Conservation (phyloP, 2,329 filamentous ascomycete genomes). For the Sporothrix protearum region DNA sequence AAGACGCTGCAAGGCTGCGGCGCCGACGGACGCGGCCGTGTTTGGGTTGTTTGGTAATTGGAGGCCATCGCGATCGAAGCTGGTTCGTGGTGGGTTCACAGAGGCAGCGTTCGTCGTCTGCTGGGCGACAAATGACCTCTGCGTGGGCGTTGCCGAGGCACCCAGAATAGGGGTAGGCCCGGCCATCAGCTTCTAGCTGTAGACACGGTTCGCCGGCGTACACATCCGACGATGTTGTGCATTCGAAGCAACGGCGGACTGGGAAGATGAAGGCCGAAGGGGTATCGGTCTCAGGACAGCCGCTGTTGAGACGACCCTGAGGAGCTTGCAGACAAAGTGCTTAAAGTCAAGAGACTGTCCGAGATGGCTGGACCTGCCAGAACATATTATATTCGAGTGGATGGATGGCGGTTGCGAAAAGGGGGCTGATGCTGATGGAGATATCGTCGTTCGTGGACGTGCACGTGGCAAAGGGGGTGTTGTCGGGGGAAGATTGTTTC, state of each 20-base stretch:
- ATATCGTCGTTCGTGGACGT: background rate
- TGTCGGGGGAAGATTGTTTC: background rate
- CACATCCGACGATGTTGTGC: constrained; percentile 31
- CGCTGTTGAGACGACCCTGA: no score
- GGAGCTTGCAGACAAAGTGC: background rate
- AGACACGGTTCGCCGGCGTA: constrained; percentile 31
- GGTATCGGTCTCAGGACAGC: no score
- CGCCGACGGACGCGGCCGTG: constrained; percentile 33
- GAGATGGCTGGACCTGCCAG: background rate
- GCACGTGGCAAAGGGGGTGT: background rate
- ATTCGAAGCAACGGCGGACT: constrained; percentile 20
- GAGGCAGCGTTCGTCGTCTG: constrained; percentile 37
- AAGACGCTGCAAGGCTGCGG: constrained; percentile 51
- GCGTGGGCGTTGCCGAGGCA: constrained; percentile 52
- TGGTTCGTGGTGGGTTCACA: constrained; percentile 40
- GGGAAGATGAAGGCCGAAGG: background rate
- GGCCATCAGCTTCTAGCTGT: constrained; percentile 38
- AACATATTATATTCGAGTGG: background rate
- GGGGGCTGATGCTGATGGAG: background rate
- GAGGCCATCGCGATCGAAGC: constrained; percentile 53
- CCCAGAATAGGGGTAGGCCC: constrained; percentile 47
- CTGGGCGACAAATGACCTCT: constrained; percentile 50
- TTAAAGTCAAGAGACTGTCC: background rate
- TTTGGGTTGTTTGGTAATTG: constrained; percentile 44
- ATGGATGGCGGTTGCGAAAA: background rate